Conservation (phyloP, 192 early-diverging fungal genomes). For the Globomyces pollinis-pini region DNA sequence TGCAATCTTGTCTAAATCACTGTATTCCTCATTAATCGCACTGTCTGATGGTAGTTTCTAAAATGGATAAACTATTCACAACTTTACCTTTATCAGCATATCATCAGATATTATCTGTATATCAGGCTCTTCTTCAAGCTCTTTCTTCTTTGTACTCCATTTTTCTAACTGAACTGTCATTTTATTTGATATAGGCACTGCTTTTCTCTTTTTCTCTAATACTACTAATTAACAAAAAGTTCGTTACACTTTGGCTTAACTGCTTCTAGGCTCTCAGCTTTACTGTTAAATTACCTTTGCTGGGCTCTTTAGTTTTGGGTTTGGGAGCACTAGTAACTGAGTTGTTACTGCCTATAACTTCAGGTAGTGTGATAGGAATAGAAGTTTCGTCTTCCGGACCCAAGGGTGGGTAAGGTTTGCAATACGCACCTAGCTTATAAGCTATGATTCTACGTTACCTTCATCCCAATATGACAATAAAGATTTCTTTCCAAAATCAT, state of each 20-base stretch:
- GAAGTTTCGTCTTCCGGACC: no score
- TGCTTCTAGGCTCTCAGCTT: neutral
- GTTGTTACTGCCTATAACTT: neutral
- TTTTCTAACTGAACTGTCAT: neutral
- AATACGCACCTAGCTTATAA: neutral
- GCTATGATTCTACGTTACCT: neutral
- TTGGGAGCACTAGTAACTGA: no score
- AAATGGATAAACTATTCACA: neutral
- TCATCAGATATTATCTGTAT: no score
- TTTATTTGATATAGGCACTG: neutral
- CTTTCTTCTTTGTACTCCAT: neutral
- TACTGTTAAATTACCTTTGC: neutral
- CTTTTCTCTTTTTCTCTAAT: neutral
- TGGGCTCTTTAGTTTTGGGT: no score
- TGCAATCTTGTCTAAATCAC: neutral
- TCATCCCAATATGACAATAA: slow-evolving; percentile 3
- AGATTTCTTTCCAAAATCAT: neutral
- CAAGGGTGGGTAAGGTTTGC: neutral
- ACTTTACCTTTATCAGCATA: neutral
- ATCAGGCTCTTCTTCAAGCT: neutral
- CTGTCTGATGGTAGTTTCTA: neutral
- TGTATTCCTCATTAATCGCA: neutral
- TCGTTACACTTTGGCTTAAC: no score
- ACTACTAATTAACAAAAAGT: no score
- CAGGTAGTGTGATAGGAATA: no score